Conservation (phyloP, 129 eudicot species). For the Centrapalus pauciflorus region DNA sequence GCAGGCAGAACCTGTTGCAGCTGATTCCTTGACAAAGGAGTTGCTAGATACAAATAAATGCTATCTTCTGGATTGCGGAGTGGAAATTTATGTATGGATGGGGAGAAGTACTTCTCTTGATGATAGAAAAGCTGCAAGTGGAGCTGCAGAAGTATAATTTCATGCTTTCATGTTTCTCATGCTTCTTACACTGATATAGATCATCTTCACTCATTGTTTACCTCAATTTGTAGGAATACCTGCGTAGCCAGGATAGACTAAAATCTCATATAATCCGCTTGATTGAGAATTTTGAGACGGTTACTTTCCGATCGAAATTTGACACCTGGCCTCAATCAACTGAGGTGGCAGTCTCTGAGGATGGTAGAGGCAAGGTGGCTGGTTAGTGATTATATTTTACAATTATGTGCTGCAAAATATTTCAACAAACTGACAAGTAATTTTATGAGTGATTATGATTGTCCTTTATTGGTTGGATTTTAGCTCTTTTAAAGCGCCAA, state of each 20-base stretch:
- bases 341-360: slow-evolving; percentile 69
- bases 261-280: slow-evolving; percentile 53
- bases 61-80: slow-evolving; percentile 52
- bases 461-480: slow-evolving; percentile 16
- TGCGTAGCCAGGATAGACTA: slow-evolving; percentile 53
- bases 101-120: slow-evolving; percentile 69
- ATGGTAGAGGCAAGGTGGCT: slow-evolving; percentile 96
- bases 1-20: slow-evolving; percentile 41
- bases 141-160: slow-evolving; percentile 60
- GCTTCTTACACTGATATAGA: background rate
- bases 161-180: background rate
- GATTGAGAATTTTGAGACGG: slow-evolving; percentile 86
- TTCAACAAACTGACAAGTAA: slow-evolving; percentile 1
- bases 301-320: slow-evolving; percentile 55
- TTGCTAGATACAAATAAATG: slow-evolving; percentile 57
- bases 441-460: slow-evolving; percentile 12
- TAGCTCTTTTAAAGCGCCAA: slow-evolving; percentile 85
- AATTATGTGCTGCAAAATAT: background rate
- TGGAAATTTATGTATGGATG: slow-evolving; percentile 67
- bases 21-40: slow-evolving; percentile 48
- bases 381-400: slow-evolving; percentile 39
- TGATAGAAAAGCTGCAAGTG: slow-evolving; percentile 62
- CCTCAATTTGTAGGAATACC: slow-evolving; percentile 41
- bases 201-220: slow-evolving; percentile 5
- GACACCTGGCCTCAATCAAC: slow-evolving; percentile 73